Conservation (phyloP, 2,329 filamentous ascomycete genomes). For the Alternaria metachromatica region DNA sequence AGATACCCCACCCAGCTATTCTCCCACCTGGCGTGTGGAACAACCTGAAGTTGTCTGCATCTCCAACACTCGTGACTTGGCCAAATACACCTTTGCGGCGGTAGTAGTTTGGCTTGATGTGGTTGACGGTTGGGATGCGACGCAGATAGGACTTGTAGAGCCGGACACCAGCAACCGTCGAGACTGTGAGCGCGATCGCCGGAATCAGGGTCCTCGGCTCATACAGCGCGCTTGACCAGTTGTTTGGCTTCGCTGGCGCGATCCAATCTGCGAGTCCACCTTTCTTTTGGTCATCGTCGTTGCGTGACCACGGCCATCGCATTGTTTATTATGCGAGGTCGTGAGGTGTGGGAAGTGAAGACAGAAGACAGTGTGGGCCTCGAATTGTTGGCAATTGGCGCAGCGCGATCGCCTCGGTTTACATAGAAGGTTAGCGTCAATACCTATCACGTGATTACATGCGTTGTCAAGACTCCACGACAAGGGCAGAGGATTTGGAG, state of each 20-base stretch:
- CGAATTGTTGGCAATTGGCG: background rate
- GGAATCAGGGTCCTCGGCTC: constrained; percentile 63
- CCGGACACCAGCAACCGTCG: constrained; percentile 61
- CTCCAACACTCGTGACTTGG: constrained; percentile 89
- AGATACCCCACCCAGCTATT: constrained; percentile 89
- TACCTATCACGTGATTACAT: background rate
- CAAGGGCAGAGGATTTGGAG: background rate
- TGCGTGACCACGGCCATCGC: constrained; percentile 52
- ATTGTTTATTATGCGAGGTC: constrained; percentile 42
- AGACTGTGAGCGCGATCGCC: constrained; percentile 62
- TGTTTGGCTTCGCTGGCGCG: constrained; percentile 43
- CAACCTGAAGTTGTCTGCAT: constrained; percentile 93
- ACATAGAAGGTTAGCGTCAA: background rate
- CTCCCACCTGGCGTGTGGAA: constrained; percentile 95
- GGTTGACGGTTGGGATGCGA: constrained; percentile 77
- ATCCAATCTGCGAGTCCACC: constrained; percentile 33
- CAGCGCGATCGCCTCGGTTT: background rate
- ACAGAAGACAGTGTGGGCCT: constrained; percentile 2
- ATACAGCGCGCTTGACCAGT: constrained; percentile 62
- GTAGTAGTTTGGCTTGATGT: constrained; percentile 78
- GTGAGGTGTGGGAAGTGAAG: constrained; percentile 12
- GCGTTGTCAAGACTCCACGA: background rate
- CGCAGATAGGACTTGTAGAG: constrained; percentile 77
- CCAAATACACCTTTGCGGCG: constrained; percentile 80
- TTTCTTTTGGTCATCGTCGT: constrained; percentile 39